Conservation (phyloP, 345 rosid genomes). For the Melaleuca alternifolia region DNA sequence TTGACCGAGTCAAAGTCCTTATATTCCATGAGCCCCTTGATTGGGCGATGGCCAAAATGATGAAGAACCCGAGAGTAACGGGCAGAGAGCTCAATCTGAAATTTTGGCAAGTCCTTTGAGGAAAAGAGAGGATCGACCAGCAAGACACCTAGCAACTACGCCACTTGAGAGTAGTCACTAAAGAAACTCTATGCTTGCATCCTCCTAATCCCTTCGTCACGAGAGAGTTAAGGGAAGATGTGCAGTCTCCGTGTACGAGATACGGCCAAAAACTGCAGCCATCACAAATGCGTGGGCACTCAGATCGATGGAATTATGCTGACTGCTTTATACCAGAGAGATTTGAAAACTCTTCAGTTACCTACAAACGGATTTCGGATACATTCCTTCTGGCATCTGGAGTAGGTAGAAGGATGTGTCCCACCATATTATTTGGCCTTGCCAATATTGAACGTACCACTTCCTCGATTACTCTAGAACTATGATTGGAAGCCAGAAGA, state of each 20-base stretch:
- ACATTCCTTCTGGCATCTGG: neutral
- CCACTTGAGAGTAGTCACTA: too few species aligned
- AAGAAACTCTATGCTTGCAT: constrained; percentile 2
- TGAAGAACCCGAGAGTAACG: neutral
- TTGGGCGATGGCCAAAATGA: neutral
- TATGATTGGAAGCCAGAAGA: neutral
- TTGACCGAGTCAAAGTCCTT: neutral
- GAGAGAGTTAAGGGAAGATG: constrained; percentile 5
- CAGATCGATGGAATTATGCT: constrained; percentile 8
- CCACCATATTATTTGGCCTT: neutral
- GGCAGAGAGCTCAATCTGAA: neutral
- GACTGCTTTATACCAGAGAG: neutral
- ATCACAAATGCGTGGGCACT: constrained; percentile 6
- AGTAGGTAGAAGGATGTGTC: neutral
- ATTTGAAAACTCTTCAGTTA: neutral
- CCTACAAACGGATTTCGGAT: neutral
- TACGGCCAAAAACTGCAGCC: constrained; percentile 2
- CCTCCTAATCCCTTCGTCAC: constrained; percentile 10
- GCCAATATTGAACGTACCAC: neutral
- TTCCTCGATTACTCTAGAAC: neutral
- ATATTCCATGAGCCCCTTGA: neutral
- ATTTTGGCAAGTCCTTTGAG: neutral
- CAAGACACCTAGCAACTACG: neutral
- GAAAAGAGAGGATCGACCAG: neutral
- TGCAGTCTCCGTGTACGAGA: constrained; percentile 3